Conservation (phyloP, 1,139 yeast genomes). For the Blastobotrys capitulatus region DNA sequence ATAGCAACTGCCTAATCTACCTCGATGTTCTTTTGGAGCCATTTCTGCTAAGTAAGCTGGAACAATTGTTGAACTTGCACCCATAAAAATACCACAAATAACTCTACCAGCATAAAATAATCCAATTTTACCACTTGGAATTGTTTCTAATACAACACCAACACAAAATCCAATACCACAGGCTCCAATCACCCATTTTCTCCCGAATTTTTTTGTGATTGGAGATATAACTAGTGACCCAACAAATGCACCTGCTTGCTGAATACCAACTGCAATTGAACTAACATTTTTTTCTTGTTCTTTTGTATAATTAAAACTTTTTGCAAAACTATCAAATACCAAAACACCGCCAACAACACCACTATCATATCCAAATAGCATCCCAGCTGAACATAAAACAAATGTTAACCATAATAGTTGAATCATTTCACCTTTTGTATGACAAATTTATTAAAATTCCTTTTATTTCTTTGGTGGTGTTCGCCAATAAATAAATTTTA, state of each 20-base stretch:
- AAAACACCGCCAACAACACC: conserved; percentile 46
- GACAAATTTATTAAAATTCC: not conserved
- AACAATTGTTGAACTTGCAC: conserved; percentile 57
- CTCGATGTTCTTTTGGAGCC: conserved; percentile 55
- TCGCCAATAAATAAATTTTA: too few species aligned
- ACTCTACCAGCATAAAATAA: conserved; percentile 44
- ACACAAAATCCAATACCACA: conserved; percentile 37
- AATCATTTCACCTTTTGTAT: too few species aligned
- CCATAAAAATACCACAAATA: conserved; percentile 59
- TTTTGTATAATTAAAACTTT: conserved; percentile 33
- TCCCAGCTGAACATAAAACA: conserved; percentile 8
- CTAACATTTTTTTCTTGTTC: conserved; percentile 25
- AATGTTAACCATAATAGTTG: conserved; percentile 1
- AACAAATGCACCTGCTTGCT: conserved; percentile 46
- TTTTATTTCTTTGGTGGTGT: not conserved
- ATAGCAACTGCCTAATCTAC: conserved; percentile 33
- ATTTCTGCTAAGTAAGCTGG: conserved; percentile 66
- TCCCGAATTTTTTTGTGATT: conserved; percentile 38
- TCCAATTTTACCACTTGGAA: conserved; percentile 15
- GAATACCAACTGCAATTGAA: conserved; percentile 41
- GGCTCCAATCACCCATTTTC: conserved; percentile 36
- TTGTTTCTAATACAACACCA: conserved; percentile 35
- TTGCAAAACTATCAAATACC: conserved; percentile 35
- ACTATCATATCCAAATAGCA: conserved; percentile 25
- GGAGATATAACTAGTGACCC: conserved; percentile 44